Percentiles rank a stretch among this genome's conserved stretches.
Conservation (phyloP, 371 early-diverging fungal species). For the Rhizopus microsporus region DNA sequence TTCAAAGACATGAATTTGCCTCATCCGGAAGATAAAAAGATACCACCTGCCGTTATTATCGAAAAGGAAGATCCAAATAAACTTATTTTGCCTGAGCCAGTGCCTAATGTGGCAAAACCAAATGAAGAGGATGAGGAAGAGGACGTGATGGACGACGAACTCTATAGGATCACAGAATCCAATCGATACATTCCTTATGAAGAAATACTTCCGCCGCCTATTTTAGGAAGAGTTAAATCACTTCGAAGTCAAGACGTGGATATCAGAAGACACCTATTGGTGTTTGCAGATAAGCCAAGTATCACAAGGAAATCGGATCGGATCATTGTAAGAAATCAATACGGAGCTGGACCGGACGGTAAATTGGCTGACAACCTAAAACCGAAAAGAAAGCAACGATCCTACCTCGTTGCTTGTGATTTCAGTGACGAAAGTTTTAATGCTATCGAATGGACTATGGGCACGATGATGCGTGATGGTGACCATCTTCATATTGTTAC, state of each 20-base stretch:
- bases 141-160: conserved; percentile 22
- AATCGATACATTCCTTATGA: conserved; percentile 34
- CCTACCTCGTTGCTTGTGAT: conserved; percentile 47
- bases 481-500: conserved; percentile 56
- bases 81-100: background rate
- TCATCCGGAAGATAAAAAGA: conserved; percentile 21
- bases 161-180: conserved; percentile 34
- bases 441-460: conserved; percentile 60
- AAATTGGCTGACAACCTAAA: conserved; percentile 4
- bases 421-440: conserved; percentile 45
- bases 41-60: conserved; percentile 24
- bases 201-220: background rate
- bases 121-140: conserved; percentile 13
- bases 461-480: conserved; percentile 58
- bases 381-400: conserved; percentile 15
- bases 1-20: conserved; percentile 24
- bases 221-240: conserved; percentile 7
- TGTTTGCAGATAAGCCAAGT: conserved; percentile 28
- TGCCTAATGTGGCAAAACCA: conserved; percentile 11
- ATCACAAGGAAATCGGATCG: conserved; percentile 17
- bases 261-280: conserved; percentile 19
- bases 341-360: conserved; percentile 28
- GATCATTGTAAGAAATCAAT: conserved; percentile 26
- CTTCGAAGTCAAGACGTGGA: conserved; percentile 18
- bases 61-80: conserved; percentile 24